phyloP scores from a whole-genome alignment of 352 stramenopile genomes.

The Globisporangium camurandrum region DNA sequence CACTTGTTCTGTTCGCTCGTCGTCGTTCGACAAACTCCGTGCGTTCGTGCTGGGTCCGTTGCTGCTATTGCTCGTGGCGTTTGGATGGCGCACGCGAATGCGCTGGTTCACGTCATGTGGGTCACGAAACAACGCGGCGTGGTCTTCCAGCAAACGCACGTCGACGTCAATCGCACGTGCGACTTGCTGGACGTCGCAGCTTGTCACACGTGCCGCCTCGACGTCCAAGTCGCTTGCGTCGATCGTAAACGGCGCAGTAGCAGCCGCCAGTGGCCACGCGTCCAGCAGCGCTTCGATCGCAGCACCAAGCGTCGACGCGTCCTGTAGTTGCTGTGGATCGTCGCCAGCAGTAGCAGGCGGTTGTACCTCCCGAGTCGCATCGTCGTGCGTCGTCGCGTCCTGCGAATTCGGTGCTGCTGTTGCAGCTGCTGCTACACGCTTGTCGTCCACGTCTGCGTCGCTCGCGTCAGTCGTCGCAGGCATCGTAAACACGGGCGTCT shows the following conservation, averaged over 20 bases:
- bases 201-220: slow-evolving; percentile 1
- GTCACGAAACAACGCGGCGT: slow-evolving; percentile 29
- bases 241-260: slow-evolving; percentile 24
- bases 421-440: too few species aligned
- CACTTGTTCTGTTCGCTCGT: slow-evolving; percentile 71
- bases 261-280: slow-evolving; percentile 2
- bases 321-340: neutral
- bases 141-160: slow-evolving; percentile 22
- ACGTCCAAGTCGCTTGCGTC: slow-evolving; percentile 12
- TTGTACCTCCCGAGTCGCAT: neutral
- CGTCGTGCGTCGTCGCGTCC: slow-evolving; percentile 12
- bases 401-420: slow-evolving; percentile 9
- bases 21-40: slow-evolving; percentile 52
- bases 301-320: slow-evolving; percentile 12
- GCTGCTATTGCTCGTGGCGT: slow-evolving; percentile 8
- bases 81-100: slow-evolving; percentile 13
- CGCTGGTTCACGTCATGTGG: slow-evolving; percentile 40
- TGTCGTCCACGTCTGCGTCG: too few species aligned
- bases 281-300: slow-evolving; percentile 30
- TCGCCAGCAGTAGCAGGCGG: neutral
- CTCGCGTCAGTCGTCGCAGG: neutral
- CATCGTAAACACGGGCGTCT: slow-evolving; percentile 25
- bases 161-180: slow-evolving; percentile 30
- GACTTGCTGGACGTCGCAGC: slow-evolving; percentile 17
- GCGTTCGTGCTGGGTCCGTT: neutral